Evolutionary conservation across 257 asterid genomes (phyloP), one percentile per base, ranked within the genome.

Genomic region (Jacaranda mimosifolia): DNA sequence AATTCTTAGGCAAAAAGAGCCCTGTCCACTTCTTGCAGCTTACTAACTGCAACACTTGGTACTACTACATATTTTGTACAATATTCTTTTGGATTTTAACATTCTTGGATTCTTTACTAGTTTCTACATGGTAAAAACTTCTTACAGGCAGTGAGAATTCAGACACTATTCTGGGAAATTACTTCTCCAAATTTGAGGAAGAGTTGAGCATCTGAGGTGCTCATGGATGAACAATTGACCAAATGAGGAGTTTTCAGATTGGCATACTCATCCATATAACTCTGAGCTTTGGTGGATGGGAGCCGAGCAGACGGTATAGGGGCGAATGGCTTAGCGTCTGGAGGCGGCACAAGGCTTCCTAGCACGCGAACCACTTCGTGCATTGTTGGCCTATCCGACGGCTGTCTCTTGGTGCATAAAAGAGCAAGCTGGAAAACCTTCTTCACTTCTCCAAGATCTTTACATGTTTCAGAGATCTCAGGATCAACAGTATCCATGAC

Each of bases 401-500:
- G 89, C 70, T 87, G 99, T 38, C 85, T 83, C 82, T 91, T 94
- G 63, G 91, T 86, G 89, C 99, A 94, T 1, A 94, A 79, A 26
- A 94, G 97, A 11, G 98, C 96, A 1, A 95, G 98, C 81, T 94
- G 97, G 32, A 94, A 94, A 7, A 91, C 91, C 78, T 92, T 94
- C 86, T 94, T 94, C 3, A 88, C 93, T 70, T 94, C 94, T 46
- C 89, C 96, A 0, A 89, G 89, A 79, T 92, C 97, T 67, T 82
- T 87, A 74, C 97, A 92, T 14, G 97, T 84, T 45, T 86, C 92
- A 0, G 79, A 43, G 15, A 94, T 88, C 63, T 92, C 97, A 0
- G 94, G 94, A 76, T 92, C 99, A 11, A 91, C 91, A 0, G 96
- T 85, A 43, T 91, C 99, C 99, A 94, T 94, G 12, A 92, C 98